A percentile compares a stretch with the other conserved stretches of the same genome.
phyloP scores from a whole-genome alignment of 2,329 filamentous ascomycete genomes.

The Neurospora sp. region DNA sequence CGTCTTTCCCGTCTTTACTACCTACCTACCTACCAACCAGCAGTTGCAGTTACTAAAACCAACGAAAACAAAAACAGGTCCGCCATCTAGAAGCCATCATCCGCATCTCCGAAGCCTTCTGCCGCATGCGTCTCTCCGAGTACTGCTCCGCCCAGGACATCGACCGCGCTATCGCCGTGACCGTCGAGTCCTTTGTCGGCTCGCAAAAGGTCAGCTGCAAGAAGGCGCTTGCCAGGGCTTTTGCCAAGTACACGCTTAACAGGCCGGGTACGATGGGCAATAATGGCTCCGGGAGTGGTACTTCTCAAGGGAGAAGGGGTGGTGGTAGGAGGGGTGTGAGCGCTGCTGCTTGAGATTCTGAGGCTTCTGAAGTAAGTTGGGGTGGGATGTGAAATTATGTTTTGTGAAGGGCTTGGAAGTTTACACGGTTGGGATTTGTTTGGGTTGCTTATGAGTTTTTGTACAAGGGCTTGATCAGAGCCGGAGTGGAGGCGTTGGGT shows the following conservation, averaged over 20 bases:
- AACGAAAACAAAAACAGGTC: constrained; percentile 45
- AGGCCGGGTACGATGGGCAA: constrained; percentile 32
- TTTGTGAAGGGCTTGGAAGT: not conserved
- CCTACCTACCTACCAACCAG: too few species aligned
- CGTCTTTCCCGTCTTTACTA: too few species aligned
- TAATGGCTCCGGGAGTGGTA: not conserved
- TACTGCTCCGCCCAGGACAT: constrained; percentile 88
- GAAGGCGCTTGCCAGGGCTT: constrained; percentile 86
- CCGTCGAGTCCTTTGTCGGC: constrained; percentile 89
- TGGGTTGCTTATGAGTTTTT: not conserved
- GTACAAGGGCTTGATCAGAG: not conserved
- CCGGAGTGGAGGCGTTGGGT: not conserved
- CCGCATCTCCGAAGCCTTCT: constrained; percentile 88
- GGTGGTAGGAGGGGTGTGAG: not conserved
- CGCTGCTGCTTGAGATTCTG: not conserved
- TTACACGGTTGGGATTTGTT: not conserved
- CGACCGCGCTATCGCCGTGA: constrained; percentile 93
- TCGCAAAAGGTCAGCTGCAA: constrained; percentile 97
- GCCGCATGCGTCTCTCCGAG: constrained; percentile 95
- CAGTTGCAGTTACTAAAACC: too few species aligned
- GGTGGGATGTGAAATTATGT: not conserved
- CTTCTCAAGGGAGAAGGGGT: not conserved
- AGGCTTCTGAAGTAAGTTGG: not conserved
- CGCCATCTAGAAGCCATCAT: constrained; percentile 97
- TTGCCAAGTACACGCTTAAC: constrained; percentile 80